Evolutionary conservation across 2,329 filamentous ascomycete genomes (phyloP), one percentile per base, ranked within the genome.

Genomic region (Xylaria sp.): DNA sequence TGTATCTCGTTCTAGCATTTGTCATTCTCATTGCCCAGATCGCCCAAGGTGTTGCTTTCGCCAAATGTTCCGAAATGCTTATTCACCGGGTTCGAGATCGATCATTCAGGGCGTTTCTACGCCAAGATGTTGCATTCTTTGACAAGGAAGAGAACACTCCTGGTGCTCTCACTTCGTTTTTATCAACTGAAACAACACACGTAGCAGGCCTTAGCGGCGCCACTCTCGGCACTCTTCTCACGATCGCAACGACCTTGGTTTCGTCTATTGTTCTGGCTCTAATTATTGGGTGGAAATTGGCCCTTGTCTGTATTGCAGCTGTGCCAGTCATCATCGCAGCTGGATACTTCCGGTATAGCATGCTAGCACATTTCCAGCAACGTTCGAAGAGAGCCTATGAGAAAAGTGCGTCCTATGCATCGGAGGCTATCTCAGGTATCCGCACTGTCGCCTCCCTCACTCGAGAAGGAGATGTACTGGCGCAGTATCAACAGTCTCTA

Each of bases 61-160:
- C 92, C 17, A 88, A 87, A 71, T 93, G 91, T 78, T 95, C 92
- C n/a, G 92, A 96, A 78, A 85, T 87, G 40, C 84, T 98, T 23
- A 85, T 97, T 56, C 91, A 92, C 73, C 88, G 92, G 19, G 92
- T 94, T 1, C 87, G 95, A 69, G 88, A 95, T 75, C 83, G 82
- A 59, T 90, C 93, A 6, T 97, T 99, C 81, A 85, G 93, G 31
- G 84, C 89, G 23, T 92, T 98, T 80, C 86, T 98, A 53, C 90
- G 93, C 66, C 94, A 98, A 76, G 95, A 98, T 65, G 93, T 98
- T 60, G 81, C 87, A 27, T 98, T 93, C 76, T 99, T 97, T 70
- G 95, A 98, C 75, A 84, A 83, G 44, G 91, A 96, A 65, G 90
- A 95, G 75, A 96, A 98, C 74, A 93, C 90, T 6, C 89, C 92